These are phyloP conservation scores for Aurinia saxatilis DNA, from an alignment of 345 rosid genomes.

Conservation along the genomic window DNA sequence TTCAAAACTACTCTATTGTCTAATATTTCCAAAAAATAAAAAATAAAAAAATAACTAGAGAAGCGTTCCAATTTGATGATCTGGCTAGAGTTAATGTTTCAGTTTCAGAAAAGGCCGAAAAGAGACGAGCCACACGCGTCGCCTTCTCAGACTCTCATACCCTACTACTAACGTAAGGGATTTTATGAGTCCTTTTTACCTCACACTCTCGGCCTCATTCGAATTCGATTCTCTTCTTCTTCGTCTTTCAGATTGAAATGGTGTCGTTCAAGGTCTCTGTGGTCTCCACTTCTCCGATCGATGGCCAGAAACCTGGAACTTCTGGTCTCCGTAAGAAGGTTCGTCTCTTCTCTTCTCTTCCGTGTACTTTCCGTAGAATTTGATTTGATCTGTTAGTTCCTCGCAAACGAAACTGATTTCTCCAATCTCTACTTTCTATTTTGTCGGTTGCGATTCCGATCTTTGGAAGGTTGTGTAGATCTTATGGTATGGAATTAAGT, in stretches of 20 bases:
- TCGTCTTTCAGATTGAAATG: slow-evolving; percentile 25
- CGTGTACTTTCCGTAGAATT: background rate
- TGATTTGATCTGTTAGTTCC: background rate
- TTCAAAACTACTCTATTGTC: too few relatives aligned
- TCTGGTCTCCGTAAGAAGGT: slow-evolving; percentile 99
- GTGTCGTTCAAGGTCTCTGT: slow-evolving; percentile 50
- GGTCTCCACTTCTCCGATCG: slow-evolving; percentile 56
- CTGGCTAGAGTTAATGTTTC: background rate
- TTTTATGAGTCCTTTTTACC: background rate
- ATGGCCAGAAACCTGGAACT: slow-evolving; percentile 93
- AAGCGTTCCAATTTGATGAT: background rate
- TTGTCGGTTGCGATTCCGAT: background rate
- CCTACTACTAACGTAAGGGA: background rate
- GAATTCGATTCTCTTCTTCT: background rate
- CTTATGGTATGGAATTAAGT: background rate
- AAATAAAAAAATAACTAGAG: background rate
- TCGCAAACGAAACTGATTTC: background rate
- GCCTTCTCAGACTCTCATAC: background rate
- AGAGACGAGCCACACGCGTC: slow-evolving; percentile 20
- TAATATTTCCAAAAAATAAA: too few relatives aligned
- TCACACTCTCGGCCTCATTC: background rate
- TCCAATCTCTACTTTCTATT: background rate
- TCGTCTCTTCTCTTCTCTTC: background rate
- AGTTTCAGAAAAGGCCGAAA: background rate
- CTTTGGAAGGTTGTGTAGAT: background rate